Evolutionary conservation across 352 stramenopile genomes (phyloP).

Genomic region (Stramenopiles sp.): DNA sequence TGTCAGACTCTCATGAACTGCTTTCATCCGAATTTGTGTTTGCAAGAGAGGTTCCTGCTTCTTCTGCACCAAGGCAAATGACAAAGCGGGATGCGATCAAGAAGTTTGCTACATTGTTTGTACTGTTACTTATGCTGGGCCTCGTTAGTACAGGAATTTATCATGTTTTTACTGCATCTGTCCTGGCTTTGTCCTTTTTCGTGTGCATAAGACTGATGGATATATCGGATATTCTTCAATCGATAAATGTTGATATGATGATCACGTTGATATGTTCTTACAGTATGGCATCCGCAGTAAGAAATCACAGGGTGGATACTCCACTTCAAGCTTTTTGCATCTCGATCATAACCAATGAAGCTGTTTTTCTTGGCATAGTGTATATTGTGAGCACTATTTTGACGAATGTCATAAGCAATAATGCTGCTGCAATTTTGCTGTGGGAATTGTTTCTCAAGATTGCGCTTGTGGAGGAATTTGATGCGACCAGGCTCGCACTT

Average conservation of each 20-base stretch:
- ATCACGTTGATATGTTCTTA: neutral
- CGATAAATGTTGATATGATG: conserved; percentile 3
- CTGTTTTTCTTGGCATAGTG: neutral
- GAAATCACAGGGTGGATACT: neutral
- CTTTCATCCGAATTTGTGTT: neutral
- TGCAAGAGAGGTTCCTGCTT: neutral
- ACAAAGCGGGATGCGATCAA: neutral
- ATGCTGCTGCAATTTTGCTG: neutral
- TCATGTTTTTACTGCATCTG: neutral
- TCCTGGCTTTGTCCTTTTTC: neutral
- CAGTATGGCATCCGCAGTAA: neutral
- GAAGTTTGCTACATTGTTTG: neutral
- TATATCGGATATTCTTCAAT: neutral
- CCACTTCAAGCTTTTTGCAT: neutral
- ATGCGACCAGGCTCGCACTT: neutral
- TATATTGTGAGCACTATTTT: neutral
- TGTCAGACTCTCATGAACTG: neutral
- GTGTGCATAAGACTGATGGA: neutral
- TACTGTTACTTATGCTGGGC: neutral
- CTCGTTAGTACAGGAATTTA: neutral
- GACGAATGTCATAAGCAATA: neutral
- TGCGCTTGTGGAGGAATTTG: neutral
- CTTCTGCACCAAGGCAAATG: neutral
- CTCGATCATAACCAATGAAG: neutral
- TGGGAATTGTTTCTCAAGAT: neutral